A percentile compares a stretch with the other conserved stretches of the same genome.
phyloP scores from a whole-genome alignment of 2,329 filamentous ascomycete genomes.

The Dryadomyces sulphureus region DNA sequence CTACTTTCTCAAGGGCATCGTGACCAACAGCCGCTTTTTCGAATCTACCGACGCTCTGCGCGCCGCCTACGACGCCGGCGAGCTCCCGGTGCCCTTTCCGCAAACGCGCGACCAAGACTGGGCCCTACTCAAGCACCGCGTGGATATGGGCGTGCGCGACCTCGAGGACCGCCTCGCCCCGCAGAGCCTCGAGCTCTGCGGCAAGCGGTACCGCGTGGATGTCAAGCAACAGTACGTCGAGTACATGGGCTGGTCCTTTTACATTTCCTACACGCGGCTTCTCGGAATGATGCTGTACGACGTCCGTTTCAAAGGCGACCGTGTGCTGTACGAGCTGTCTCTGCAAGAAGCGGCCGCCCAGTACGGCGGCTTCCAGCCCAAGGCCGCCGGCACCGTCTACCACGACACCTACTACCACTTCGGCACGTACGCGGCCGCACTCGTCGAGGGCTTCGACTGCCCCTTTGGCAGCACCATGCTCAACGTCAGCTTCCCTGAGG shows the following conservation, averaged over 20 bases:
- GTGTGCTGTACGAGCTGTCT: constrained; percentile 36
- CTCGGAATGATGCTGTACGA: constrained; percentile 32
- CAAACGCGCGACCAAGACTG: constrained; percentile 20
- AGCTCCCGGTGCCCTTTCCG: constrained; percentile 15
- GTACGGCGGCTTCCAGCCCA: constrained; percentile 32
- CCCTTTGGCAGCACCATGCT: constrained; percentile 23
- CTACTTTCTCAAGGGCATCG: constrained; percentile 26
- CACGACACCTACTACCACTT: constrained; percentile 25
- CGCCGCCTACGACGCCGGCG: constrained; percentile 21
- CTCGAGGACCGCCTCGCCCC: constrained; percentile 21
- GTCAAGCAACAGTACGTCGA: constrained; percentile 28
- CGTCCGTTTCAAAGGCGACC: constrained; percentile 32
- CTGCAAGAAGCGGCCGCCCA: constrained; percentile 38
- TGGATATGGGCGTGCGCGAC: constrained; percentile 15
- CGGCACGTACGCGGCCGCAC: constrained; percentile 19
- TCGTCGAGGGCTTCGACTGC: constrained; percentile 28
- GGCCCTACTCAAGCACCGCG: constrained; percentile 18
- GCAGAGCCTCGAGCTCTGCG: constrained; percentile 21
- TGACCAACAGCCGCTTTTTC: constrained; percentile 26
- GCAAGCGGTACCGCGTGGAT: constrained; percentile 28
- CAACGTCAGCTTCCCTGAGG: constrained; percentile 18
- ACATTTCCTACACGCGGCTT: constrained; percentile 26
- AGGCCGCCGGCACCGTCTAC: constrained; percentile 25
- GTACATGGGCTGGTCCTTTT: constrained; percentile 39
- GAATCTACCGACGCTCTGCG: constrained; percentile 19